Evolutionary conservation across 2,329 filamentous ascomycete species (phyloP).

Genomic region (Diaporthe sp.): DNA sequence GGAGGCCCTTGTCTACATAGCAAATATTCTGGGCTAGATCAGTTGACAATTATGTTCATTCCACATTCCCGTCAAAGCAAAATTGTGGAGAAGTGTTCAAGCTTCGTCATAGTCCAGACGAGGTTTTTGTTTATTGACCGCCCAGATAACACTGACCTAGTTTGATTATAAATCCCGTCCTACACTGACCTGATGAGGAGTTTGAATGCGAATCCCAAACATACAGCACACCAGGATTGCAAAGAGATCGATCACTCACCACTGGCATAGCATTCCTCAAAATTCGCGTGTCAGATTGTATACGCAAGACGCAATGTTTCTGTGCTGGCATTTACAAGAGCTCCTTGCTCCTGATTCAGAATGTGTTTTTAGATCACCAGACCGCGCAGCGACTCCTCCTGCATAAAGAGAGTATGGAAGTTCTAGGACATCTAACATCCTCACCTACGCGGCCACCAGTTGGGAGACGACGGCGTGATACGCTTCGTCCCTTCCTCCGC

Average conservation of each 20-base stretch:
- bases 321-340: neutral
- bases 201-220: too few species aligned
- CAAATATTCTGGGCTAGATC: too few species aligned
- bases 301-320: neutral
- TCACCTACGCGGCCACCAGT: neutral
- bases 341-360: neutral
- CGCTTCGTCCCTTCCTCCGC: neutral
- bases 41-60: too few species aligned
- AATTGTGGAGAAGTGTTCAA: too few species aligned
- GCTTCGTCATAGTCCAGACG: too few species aligned
- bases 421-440: neutral
- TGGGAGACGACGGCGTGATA: neutral
- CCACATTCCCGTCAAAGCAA: too few species aligned
- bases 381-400: neutral
- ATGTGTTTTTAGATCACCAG: neutral
- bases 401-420: neutral
- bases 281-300: neutral
- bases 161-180: too few species aligned
- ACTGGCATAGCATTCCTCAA: neutral
- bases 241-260: neutral
- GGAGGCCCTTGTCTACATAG: too few species aligned
- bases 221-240: neutral
- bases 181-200: too few species aligned
- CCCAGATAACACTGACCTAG: too few species aligned
- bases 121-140: too few species aligned